Evolutionary conservation across 257 asterid species (phyloP).

Genomic region (Nicotiana benthamiana): DNA sequence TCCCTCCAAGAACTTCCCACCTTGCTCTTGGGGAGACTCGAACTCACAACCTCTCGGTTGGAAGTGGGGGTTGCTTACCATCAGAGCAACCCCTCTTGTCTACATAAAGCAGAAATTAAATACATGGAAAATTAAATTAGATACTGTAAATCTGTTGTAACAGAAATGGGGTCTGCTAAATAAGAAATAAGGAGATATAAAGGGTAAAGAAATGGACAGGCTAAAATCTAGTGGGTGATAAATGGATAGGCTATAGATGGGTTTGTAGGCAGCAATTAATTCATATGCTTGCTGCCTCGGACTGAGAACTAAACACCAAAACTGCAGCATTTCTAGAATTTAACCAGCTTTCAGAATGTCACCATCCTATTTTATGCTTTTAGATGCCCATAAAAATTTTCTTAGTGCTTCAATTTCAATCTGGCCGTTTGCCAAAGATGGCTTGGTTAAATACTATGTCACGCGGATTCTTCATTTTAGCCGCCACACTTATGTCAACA

Average conservation of each 20-base stretch:
- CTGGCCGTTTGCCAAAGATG: background rate
- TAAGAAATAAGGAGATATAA: background rate
- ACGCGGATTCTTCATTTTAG: too few relatives aligned
- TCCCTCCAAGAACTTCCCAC: too few relatives aligned
- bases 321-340: background rate
- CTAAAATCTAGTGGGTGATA: background rate
- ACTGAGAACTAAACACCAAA: slow-evolving; percentile 1
- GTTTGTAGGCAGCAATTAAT: background rate
- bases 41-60: too few relatives aligned
- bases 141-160: background rate
- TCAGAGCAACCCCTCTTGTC: too few relatives aligned
- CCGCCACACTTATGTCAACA: too few relatives aligned
- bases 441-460: background rate
- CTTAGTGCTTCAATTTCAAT: background rate
- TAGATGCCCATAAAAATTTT: background rate
- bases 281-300: background rate
- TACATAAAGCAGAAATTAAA: background rate
- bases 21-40: too few relatives aligned
- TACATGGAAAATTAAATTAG: background rate
- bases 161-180: background rate
- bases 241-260: background rate
- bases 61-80: too few relatives aligned
- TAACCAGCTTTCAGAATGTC: background rate
- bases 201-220: background rate
- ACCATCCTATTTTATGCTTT: background rate